Percentiles rank a stretch among this genome's conserved stretches.
Conservation (phyloP, 106 monocot species). For the Chionographis japonica region DNA sequence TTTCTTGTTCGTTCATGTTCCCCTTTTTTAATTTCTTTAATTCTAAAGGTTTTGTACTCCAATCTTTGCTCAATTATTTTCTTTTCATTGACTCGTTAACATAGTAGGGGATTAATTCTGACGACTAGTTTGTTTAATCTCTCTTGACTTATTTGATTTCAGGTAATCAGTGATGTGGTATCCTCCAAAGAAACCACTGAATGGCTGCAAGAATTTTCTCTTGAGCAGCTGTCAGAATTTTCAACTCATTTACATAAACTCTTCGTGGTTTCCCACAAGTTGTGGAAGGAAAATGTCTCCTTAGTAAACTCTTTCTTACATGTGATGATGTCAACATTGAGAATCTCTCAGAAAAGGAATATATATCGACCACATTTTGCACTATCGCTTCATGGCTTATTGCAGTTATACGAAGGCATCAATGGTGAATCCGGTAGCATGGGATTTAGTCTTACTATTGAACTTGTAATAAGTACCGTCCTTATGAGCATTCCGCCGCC, state of each 20-base stretch:
- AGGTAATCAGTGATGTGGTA: constrained; percentile 62
- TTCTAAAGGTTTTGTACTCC: too few relatives aligned
- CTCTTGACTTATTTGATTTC: neutral
- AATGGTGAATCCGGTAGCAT: constrained; percentile 15
- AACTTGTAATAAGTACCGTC: constrained; percentile 44
- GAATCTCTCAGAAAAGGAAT: constrained; percentile 63
- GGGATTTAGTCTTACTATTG: constrained; percentile 10
- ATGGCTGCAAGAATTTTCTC: constrained; percentile 66
- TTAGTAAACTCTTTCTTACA: constrained; percentile 50
- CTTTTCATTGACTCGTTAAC: too few relatives aligned
- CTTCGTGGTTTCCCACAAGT: constrained; percentile 16
- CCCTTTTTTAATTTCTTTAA: too few relatives aligned
- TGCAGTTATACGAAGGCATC: constrained; percentile 41
- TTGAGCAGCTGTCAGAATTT: constrained; percentile 71
- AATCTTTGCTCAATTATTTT: too few relatives aligned
- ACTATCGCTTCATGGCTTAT: constrained; percentile 53
- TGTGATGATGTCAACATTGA: constrained; percentile 54
- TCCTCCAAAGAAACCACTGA: constrained; percentile 32
- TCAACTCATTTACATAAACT: constrained; percentile 46
- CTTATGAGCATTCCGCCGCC: constrained; percentile 60
- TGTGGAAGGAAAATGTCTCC: constrained; percentile 41
- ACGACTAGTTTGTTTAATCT: neutral
- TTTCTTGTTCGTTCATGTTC: too few relatives aligned
- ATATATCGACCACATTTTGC: constrained; percentile 65
- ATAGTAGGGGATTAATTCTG: too few relatives aligned